Evolutionary conservation across 1,284 basidiomycete genomes (phyloP), one percentile per base, ranked within the genome.

Genomic region (Ceratobasidium sp.): DNA sequence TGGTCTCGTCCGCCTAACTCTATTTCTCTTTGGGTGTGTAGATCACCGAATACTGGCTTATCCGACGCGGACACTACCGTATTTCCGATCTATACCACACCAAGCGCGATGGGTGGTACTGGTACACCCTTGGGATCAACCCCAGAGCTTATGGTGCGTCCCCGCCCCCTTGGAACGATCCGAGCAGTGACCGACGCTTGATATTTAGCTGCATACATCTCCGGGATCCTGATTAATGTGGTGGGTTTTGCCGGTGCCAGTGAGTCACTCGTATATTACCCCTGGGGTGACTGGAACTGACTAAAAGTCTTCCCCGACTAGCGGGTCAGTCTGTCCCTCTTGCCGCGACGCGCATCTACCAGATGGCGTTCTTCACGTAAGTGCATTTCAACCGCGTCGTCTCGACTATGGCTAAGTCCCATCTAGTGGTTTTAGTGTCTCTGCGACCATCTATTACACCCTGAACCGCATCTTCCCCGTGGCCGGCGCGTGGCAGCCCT

Each of bases 211-310:
- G 91, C 91, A 0, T 93, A 95, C 83, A 87, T 94, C 71, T 84
- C 91, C 20, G 94, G 95, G 23, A 94, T 96, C 80, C 87, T 93
- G 26, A 92, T 95, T 85, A 96, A 95, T 82, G 91, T 94, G 10
- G 91, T 94, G 33, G 94, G 91, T 20, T 91, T 93, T 82, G 89
- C 90, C 10, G 89, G 92, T 61, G 91, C 90, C 28, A 79, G 81
- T 59, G 80, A 62, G 68, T 77, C 26, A 28, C 50, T 42, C 20
- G 2, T 33, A 23, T 44, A 46, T 20, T 23, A 13, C 20, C 2
- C 9, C 44, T 26, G 17, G 4, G 13, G 50, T 1, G 28, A n/a
- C 59, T 65, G 44, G 54, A 56, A 48, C 54, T 54, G 54, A 52
- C 61, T 50, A n/a, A 50, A 69, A 42, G n/a, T 17, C 23, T 68